Base-by-base conservation (phyloP, 305 asterid genomes). In the Ilex paraguariensis region DNA sequence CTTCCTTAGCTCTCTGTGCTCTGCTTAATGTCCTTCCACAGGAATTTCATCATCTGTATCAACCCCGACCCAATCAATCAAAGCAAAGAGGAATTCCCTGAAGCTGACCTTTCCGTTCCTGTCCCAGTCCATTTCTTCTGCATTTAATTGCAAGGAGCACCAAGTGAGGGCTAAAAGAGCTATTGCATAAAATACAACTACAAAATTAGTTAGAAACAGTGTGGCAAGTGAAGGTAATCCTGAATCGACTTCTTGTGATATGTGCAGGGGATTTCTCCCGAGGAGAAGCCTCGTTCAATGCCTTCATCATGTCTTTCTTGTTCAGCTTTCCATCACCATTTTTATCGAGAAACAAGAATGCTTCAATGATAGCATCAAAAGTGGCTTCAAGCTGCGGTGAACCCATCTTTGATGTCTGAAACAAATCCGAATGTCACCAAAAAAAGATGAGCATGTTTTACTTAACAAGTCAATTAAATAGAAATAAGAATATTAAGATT, bases 101-200 rank as follows among this genome's bases (percentile, higher is more conserved):
- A 83, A 78, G 74, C 78, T 67, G 55, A 83, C 76, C 40, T 73
- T 74, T 61, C 87, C 85, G 59, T 75, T 74, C 72, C 73, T 76
- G 66, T 61, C 73, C 84, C 83, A 81, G 74, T 81, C 84, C 83
- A 81, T 81, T 72, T 83, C 83, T 60, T 65, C 87, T 81, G 83
- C 90, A 74, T 13, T 68, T 63, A 31, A 56, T 33, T 55, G 75
- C 63, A 65, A 62, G 57, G 53, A 62, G 11, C n/a, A 36, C 7
- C 28, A 21, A 21, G 28, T 21, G 28, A 21, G 28, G 28, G 28
- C 28, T 21, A 21, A 21, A 21, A 21, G 28, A 1, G 28, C 28
- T 21, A 21, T 21, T 21, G 28, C 28, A 21, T 21, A 1, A 51
- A 48, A 56, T 13, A 9, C 48, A 21, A 54, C 60, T 15, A 36